These are phyloP conservation scores for Arbutus unedo DNA, from an alignment of 148 eudicot species.

Conservation along the genomic window DNA sequence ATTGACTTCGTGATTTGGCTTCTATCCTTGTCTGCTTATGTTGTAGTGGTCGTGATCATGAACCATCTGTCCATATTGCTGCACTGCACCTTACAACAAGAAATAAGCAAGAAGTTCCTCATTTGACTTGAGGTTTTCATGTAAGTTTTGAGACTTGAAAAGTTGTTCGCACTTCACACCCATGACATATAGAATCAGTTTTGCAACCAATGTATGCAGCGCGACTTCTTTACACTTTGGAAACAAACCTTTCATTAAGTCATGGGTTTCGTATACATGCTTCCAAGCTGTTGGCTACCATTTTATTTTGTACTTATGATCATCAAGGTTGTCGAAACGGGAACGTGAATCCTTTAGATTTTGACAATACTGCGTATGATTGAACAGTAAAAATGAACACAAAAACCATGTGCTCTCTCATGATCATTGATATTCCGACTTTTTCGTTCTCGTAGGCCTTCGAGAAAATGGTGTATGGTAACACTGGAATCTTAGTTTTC, in stretches of 20 bases:
- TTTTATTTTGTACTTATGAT: not conserved
- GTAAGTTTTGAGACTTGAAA: not conserved
- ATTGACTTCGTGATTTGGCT: no score
- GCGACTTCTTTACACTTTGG: not conserved
- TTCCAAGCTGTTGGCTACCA: not conserved
- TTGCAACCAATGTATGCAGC: not conserved
- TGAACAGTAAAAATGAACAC: not conserved
- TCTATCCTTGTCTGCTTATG: no score
- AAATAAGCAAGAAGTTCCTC: not conserved
- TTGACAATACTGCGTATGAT: not conserved
- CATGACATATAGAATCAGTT: no score
- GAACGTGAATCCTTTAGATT: not conserved
- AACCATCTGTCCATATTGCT: no score
- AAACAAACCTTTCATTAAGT: not conserved
- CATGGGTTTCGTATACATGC: not conserved
- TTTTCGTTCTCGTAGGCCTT: no score
- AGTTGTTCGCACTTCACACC: not conserved
- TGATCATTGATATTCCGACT: no score
- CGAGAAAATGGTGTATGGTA: no score
- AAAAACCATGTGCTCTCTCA: not conserved
- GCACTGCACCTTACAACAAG: not conserved
- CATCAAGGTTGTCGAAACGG: not conserved
- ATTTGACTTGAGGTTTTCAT: not conserved
- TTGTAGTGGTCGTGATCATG: no score
- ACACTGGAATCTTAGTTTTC: not conserved